Base-by-base conservation (phyloP, 2,329 filamentous ascomycete genomes). In the Blastomyces silverae region DNA sequence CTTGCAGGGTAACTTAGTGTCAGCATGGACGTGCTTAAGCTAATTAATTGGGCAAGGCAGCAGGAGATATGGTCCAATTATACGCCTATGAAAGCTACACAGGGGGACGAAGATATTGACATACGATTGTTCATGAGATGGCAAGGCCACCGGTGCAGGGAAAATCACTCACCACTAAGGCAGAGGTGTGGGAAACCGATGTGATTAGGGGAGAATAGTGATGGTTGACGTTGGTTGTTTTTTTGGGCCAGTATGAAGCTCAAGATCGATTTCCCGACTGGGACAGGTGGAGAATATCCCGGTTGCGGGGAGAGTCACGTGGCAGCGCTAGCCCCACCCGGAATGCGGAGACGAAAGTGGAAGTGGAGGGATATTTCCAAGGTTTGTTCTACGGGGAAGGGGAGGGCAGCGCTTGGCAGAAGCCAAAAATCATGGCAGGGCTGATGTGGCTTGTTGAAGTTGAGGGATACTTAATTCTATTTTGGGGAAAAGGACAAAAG, bases 181-280 rank as follows among this genome's bases (percentile, higher is more conserved):
- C 44, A 44, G 20, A 28, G 22, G n/a, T 17, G 48, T 22, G 44
- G 22, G 44, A 48, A 62, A 8, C n/a, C 8, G 28, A n/a, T 62
- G n/a, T 50, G 50, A 55, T 50, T 34, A 42, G 48, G 50, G 37
- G 11, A 25, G 56, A 10, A 44, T 63, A 7, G n/a, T 37, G 50
- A 56, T 56, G n/a, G 44, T 28, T n/a, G 25, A 34, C 6, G 61
- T 44, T 31, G 11, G 37, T 11, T 44, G 25, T 20, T 25, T 56
- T 11, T 3, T 52, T 63, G 8, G 55, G 62, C 64, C 61, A 65
- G 64, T 65, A 39, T 56, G 56, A 61, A 55, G 65, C 57, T 64
- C 44, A 44, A 50, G n/a, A 64, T 64, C 65, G 65, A 65, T 63
- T 68, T 61, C 67, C 67, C 28, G 59, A 67, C 56, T 42, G 10